Base-by-base conservation (phyloP, 768 basidiomycete species). In the Steccherinum ochraceum region DNA sequence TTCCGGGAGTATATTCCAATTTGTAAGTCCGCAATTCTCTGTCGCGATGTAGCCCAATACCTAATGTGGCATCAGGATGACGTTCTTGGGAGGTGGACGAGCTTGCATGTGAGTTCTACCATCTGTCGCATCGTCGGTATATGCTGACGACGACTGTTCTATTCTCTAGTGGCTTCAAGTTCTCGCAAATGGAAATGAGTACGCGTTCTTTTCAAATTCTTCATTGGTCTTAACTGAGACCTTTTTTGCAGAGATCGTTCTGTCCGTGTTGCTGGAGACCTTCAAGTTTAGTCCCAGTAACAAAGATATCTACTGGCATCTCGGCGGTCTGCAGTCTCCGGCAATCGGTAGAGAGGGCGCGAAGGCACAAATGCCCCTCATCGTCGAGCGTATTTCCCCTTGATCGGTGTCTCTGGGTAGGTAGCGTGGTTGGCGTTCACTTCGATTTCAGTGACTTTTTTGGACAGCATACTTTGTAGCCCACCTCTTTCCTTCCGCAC, bases 151-250 rank as follows among this genome's bases (percentile, higher is more conserved):
- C n/a, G n/a, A n/a, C n/a, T n/a, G n/a, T n/a, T n/a, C 30, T 42
- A 5, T 30, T 45, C n/a, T 20, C 30, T 49, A 61, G 58, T n/a
- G 61, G 61, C 3, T 58, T 61, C 51, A 54, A 54, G 10, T 62
- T 62, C 56, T 53, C 58, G 5, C 58, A 58, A 35, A 53, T 59
- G 3, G 61, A 62, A 47, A 62, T 62, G 58, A 60, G 61, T 59
- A 25, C 13, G 55, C 48, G 4, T 16, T 2, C 25, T 39, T 12
- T 24, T 27, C 42, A 5, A 11, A 2, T 47, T 26, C 48, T 40
- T 20, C 19, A 20, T 16, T 18, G n/a, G 24, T 24, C 40, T 42
- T 5, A 18, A 18, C 4, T 44, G 5, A 20, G n/a, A 16, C 13
- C 4, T 5, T 7, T 18, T 41, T 27, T 18, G n/a, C 45, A 56